Evolutionary conservation across 2,329 filamentous ascomycete species (phyloP).

Genomic region (Tolypocladium nubicola): DNA sequence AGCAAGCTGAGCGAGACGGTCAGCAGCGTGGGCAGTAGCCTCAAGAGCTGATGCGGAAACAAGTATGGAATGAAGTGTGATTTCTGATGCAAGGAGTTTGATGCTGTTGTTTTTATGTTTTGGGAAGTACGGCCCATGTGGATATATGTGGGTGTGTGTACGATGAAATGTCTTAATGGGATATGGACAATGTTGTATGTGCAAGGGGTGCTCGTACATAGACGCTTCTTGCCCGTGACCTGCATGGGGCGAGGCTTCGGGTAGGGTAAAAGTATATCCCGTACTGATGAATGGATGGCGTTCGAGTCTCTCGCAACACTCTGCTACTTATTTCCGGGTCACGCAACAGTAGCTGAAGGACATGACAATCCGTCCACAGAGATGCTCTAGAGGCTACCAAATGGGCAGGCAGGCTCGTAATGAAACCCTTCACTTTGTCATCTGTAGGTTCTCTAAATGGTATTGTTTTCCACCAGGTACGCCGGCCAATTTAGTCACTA

Average conservation of each 20-base stretch:
- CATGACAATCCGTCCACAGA: neutral
- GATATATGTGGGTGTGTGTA: constrained; percentile 5
- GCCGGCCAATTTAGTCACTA: constrained; percentile 1
- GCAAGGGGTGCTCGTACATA: neutral
- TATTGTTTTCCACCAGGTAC: neutral
- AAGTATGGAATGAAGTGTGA: neutral
- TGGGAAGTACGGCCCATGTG: neutral
- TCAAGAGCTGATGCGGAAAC: constrained; percentile 18
- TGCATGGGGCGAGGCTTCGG: neutral
- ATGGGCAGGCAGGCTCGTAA: neutral
- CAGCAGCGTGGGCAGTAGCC: constrained; percentile 37
- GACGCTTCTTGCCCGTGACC: neutral
- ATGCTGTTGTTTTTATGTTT: neutral
- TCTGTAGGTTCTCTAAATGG: neutral
- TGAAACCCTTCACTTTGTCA: neutral
- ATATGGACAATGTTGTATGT: neutral
- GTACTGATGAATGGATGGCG: neutral
- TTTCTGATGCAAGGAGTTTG: neutral
- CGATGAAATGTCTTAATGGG: constrained; percentile 7
- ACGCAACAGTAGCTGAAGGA: neutral
- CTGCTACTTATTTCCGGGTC: neutral
- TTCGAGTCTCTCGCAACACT: neutral
- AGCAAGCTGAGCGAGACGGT: constrained; percentile 35
- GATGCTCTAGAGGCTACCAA: neutral
- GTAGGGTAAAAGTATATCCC: neutral